These are phyloP conservation scores for Cornus florida DNA, from an alignment of 148 eudicot species.

Conservation along the genomic window DNA sequence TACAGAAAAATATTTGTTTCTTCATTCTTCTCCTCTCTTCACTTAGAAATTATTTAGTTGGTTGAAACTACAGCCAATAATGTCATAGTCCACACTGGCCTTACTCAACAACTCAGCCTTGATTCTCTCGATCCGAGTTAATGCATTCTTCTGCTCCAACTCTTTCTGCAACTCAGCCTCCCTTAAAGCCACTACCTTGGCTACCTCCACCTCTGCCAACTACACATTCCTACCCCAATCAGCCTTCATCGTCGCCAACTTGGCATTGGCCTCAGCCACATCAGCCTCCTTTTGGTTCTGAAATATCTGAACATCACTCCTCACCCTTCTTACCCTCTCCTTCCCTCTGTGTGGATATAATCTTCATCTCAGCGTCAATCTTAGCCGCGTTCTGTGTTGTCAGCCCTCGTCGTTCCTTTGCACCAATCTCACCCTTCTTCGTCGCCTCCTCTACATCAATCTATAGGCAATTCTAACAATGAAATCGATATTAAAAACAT, in stretches of 20 bases:
- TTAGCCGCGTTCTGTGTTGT: slow-evolving; percentile 32
- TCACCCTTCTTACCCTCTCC: slow-evolving; percentile 33
- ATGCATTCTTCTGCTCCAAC: slow-evolving; percentile 34
- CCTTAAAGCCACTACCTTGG: slow-evolving; percentile 24
- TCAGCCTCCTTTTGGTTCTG: slow-evolving; percentile 33
- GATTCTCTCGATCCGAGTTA: slow-evolving; percentile 29
- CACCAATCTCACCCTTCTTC: slow-evolving; percentile 40
- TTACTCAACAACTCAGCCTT: slow-evolving; percentile 32
- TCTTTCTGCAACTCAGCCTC: slow-evolving; percentile 31
- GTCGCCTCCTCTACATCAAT: slow-evolving; percentile 39
- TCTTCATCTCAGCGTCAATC: slow-evolving; percentile 37
- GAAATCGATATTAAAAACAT: no score
- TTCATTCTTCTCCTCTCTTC: no score
- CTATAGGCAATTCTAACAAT: slow-evolving; percentile 5
- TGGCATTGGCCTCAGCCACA: slow-evolving; percentile 29
- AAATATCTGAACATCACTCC: slow-evolving; percentile 21
- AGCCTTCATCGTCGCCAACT: slow-evolving; percentile 22
- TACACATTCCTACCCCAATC: slow-evolving; percentile 18
- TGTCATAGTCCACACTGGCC: slow-evolving; percentile 36
- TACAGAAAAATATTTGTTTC: no score
- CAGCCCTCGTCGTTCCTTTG: slow-evolving; percentile 31
- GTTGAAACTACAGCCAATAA: no score
- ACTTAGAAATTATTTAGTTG: no score
- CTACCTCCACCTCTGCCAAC: slow-evolving; percentile 30
- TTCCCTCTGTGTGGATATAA: slow-evolving; percentile 23